Evolutionary conservation across 2,329 filamentous ascomycete genomes (phyloP), one percentile per base, ranked within the genome.

Genomic region (Penicillium sp.): DNA sequence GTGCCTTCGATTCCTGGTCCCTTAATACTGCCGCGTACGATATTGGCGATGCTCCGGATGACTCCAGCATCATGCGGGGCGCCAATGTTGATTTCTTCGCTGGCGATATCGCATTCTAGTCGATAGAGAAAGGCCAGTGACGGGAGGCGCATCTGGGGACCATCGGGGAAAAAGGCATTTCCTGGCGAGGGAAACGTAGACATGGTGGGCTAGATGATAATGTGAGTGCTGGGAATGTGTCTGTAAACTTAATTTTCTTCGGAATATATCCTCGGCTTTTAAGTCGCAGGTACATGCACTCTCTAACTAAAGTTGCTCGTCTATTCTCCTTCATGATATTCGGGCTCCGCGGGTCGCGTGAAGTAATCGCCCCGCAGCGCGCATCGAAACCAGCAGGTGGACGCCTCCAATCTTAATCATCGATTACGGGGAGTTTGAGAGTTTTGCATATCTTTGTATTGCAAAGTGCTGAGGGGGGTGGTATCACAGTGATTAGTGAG

Each of bases 141-240:
- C 3, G 64, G 64, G 36, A 54, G 60, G 8, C 65, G 65, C 64
- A 68, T 67, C 5, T 52, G 52, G 5, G 60, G 63, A 13, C 63
- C 61, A 28, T 61, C 43, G 1, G 58, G 56, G 43, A 61, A 67
- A 33, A 62, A 51, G 9, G 23, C 45, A 43, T 68, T 67, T 3
- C 64, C 63, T 3, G 60, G 64, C 5, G 64, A 66, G 10, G 53
- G 31, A 29, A 24, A 10, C 10, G 49, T 13, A 36, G 55, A 47
- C 58, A 55, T 56, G 21, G 23, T 51, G 11, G 18, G 7, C 16
- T 24, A 13, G 36, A 8, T 37, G 10, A 5, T 18, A 5, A 23
- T n/a, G n/a, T n/a, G n/a, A n/a, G n/a, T n/a, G n/a, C n/a, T n/a
- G n/a, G n/a, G n/a, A n/a, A n/a, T n/a, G n/a, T n/a, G n/a, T n/a